Base-by-base conservation (phyloP, 768 basidiomycete genomes). In the Leccinum uliginosum region DNA sequence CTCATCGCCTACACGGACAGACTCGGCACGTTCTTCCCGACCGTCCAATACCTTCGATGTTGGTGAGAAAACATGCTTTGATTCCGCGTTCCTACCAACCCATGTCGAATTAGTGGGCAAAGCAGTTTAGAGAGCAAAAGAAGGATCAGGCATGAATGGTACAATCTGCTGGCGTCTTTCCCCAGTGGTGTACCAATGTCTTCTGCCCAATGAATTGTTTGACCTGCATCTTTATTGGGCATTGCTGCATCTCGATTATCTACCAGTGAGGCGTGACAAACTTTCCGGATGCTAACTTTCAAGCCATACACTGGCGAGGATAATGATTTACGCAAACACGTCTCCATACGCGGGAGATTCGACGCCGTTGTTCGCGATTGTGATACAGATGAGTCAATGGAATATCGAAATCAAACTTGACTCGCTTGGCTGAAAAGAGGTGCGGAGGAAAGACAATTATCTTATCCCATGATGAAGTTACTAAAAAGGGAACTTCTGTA, bases 41-140 rank as follows among this genome's bases (percentile, higher is more conserved):
- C 53, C 79, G 83, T 54, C 79, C 82, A 15, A 92, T 93, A 67
- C 91, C 91, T 51, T 93, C 91, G 2, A 86, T 87, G 83, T 74
- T 78, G 74, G 91, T 90, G 60, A 56, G 87, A 72, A 53, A 19
- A 15, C 9, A 27, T 19, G 23, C n/a, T 0, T 44, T 29, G 24
- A 24, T 48, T 30, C 43, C 30, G 56, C 24, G 29, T 59, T 21
- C 46, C 53, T 9, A 10, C 51, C 7, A 34, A 54, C 54, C 62
- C 19, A 57, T 21, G 2, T 19, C 17, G 19, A 53, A 38, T 46
- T 40, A 82, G 81, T 82, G 81, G 81, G 73, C 81, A 21, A 79
- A 75, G 60, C 75, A 83, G 59, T 82, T 78, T 63, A 75, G 67
- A 68, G 63, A 74, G 7, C 63, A 70, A 50, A 51, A 21, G 11